Evolutionary conservation across 306 rosid genomes (phyloP).

Genomic region (Chamaecrista fasciculata): DNA sequence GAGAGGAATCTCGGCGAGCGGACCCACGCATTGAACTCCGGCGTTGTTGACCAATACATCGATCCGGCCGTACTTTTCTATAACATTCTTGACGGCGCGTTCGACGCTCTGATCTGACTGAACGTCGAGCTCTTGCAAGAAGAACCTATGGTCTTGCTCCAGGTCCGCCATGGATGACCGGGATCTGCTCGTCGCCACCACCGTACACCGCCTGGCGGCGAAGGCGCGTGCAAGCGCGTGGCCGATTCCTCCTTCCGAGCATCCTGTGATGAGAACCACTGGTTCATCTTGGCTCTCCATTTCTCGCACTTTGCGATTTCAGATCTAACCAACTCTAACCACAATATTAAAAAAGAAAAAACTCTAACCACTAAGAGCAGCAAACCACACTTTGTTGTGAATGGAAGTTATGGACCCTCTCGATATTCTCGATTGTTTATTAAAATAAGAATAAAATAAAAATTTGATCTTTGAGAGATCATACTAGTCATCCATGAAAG

Average conservation of each 20-base stretch:
- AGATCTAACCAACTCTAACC: too few relatives aligned
- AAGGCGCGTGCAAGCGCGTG: constrained; percentile 72
- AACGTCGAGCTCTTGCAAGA: constrained; percentile 69
- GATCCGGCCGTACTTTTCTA: constrained; percentile 53
- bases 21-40: constrained; percentile 74
- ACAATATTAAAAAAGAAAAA: too few relatives aligned
- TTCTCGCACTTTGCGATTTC: too few relatives aligned
- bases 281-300: not conserved
- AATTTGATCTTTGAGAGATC: too few relatives aligned
- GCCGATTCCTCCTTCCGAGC: constrained; percentile 70
- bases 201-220: constrained; percentile 57
- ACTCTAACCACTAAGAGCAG: too few relatives aligned
- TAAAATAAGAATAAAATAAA: too few relatives aligned
- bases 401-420: too few relatives aligned
- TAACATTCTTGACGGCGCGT: constrained; percentile 37
- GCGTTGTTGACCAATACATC: constrained; percentile 87
- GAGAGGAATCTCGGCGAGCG: constrained; percentile 75
- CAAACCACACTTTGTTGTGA: too few relatives aligned
- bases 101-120: constrained; percentile 66
- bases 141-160: constrained; percentile 48
- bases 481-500: too few relatives aligned
- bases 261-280: constrained; percentile 78
- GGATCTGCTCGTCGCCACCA: constrained; percentile 76
- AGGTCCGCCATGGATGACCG: constrained; percentile 56
- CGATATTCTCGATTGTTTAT: too few relatives aligned